Evolutionary conservation across 495 filamentous ascomycete genomes (phyloP).

Genomic region (Trichoderma asperelloides): DNA sequence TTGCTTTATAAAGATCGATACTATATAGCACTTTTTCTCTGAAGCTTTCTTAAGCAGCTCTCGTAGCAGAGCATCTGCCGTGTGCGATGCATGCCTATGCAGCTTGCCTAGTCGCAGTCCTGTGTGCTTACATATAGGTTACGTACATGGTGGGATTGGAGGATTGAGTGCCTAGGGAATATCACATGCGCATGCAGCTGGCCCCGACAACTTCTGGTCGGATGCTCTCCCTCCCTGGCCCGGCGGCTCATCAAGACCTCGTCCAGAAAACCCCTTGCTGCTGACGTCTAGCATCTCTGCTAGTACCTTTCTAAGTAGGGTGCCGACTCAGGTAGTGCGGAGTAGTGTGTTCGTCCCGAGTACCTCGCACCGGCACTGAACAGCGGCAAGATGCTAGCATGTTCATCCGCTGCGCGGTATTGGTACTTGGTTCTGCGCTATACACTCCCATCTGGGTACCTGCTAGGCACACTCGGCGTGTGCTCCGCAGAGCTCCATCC

Average conservation of each 20-base stretch:
- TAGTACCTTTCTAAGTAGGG: not conserved
- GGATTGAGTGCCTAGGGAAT: no score
- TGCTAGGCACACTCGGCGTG: not conserved
- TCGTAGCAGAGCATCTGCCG: no score
- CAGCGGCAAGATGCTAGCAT: not conserved
- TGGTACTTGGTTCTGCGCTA: not conserved
- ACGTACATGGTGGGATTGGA: no score
- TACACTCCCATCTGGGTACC: not conserved
- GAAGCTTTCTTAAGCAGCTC: no score
- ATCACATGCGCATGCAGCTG: not conserved
- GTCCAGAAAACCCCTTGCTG: not conserved
- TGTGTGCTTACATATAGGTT: no score
- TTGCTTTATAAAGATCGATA: no score
- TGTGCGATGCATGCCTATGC: no score
- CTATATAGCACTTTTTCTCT: no score
- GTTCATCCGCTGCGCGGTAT: not conserved
- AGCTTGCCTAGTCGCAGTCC: no score
- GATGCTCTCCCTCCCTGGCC: not conserved
- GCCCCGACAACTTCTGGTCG: not conserved
- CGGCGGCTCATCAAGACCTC: not conserved
- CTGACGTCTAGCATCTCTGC: not conserved
- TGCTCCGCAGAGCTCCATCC: slow-evolving; percentile 3
- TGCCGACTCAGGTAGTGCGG: not conserved
- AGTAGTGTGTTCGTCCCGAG: not conserved
- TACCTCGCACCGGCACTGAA: not conserved